Evolutionary conservation across 495 filamentous ascomycete genomes (phyloP).

Genomic region (Hyaloscypha hepaticicola): DNA sequence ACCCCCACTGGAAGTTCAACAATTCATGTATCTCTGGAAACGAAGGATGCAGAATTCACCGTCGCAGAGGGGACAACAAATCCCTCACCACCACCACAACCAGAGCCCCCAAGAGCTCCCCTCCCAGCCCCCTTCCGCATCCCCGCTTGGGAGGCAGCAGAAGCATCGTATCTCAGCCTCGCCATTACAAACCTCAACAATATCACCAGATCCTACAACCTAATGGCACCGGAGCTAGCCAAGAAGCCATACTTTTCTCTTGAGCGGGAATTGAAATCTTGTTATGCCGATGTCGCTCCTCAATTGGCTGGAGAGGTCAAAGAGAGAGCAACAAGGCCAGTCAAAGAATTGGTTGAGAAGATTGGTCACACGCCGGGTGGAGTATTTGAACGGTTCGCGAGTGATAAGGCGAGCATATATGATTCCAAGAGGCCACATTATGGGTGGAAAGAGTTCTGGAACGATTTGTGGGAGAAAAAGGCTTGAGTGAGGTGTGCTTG

Average conservation of each 20-base stretch:
- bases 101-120: slow-evolving; percentile 21
- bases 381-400: slow-evolving; percentile 50
- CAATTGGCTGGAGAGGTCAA: slow-evolving; percentile 67
- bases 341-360: slow-evolving; percentile 38
- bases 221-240: slow-evolving; percentile 87
- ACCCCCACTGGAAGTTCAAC: slow-evolving; percentile 14
- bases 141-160: slow-evolving; percentile 63
- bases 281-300: slow-evolving; percentile 85
- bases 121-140: slow-evolving; percentile 60
- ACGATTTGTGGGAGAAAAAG: slow-evolving; percentile 64
- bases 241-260: slow-evolving; percentile 92
- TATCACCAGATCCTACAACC: slow-evolving; percentile 85
- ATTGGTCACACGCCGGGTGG: slow-evolving; percentile 39
- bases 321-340: slow-evolving; percentile 59
- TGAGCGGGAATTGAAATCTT: slow-evolving; percentile 75
- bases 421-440: slow-evolving; percentile 74
- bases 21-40: slow-evolving; percentile 19
- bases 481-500: neutral
- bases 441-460: slow-evolving; percentile 86
- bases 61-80: neutral
- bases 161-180: slow-evolving; percentile 74
- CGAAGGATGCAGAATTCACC: slow-evolving; percentile 3
- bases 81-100: slow-evolving; percentile 7
- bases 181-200: slow-evolving; percentile 76
- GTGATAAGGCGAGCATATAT: slow-evolving; percentile 56